Conservation (phyloP, 306 rosid genomes). For the Prunus davidiana region DNA sequence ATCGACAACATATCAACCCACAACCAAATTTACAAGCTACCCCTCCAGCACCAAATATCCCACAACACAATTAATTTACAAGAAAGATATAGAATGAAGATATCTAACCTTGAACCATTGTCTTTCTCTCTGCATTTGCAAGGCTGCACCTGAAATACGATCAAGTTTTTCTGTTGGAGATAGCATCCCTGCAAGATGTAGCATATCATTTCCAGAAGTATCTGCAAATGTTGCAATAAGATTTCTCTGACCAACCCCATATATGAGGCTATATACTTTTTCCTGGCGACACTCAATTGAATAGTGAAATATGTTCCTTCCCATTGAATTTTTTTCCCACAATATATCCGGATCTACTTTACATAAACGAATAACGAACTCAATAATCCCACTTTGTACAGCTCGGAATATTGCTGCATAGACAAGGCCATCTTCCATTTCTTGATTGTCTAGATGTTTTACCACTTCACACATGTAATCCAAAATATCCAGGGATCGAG, state of each 20-base stretch:
- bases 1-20: too few species aligned
- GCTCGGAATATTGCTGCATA: background rate
- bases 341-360: background rate
- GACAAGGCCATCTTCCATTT: background rate
- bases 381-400: background rate
- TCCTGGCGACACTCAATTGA: background rate
- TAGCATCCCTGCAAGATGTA: conserved; percentile 9
- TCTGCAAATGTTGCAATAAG: background rate
- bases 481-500: background rate
- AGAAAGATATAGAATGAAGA: background rate
- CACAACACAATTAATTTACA: background rate
- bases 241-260: background rate
- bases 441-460: fast-evolving
- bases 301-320: background rate
- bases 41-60: too few species aligned
- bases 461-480: background rate
- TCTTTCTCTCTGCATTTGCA: conserved; percentile 21
- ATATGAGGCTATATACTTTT: conserved; percentile 1
- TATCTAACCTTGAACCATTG: conserved; percentile 14
- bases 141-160: conserved; percentile 12
- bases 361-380: background rate
- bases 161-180: background rate
- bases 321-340: fast-evolving
- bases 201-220: background rate
- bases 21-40: too few species aligned